Evolutionary conservation across 805 yeast species (phyloP), one percentile per base, ranked within the genome.

Genomic region (Ogataea pini): DNA sequence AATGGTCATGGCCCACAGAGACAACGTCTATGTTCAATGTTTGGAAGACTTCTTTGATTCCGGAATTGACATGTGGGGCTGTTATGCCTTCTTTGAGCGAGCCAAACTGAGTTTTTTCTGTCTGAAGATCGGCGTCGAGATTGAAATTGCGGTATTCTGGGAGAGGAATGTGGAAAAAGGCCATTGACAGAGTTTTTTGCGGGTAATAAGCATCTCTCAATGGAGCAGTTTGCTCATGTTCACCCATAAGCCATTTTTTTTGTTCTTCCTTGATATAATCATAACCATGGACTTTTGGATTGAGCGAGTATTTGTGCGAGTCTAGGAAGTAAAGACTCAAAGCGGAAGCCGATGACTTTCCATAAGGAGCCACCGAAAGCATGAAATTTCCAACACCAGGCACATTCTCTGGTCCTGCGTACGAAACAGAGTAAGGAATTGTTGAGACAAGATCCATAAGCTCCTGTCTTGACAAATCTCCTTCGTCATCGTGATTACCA

Each of bases 401-500:
- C 3, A 87, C 73, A 17, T 77, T 80, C 1, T 66, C 76, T 0
- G 95, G 89, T 0, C 96, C 92, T 1, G 75, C 54, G 19, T 64
- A 60, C 0, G 89, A 76, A 12, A 85, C 49, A 1, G 88, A 85
- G 63, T 75, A 86, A 0, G 98, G 99, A 42, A 92, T 68, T 1
- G 68, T 57, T 7, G 71, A 54, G 3, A 80, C 72, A 6, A 86
- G 60, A 2, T 72, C 60, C 80, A 90, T 85, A 36, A 89, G 60
- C 54, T 82, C 79, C 46, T 68, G 62, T 33, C 96, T 76, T 13
- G 72, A 52, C 48, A 89, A 57, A 3, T 83, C 76, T 0, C 96
- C 92, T 68, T 91, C 96, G 60, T 86, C 94, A 64, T 94, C 99
- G 64, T 94, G 99, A 64, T 94, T 94, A 0, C 99, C 99, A 72